Conservation (phyloP, 129 eudicot species). For the Sambucus nigra region DNA sequence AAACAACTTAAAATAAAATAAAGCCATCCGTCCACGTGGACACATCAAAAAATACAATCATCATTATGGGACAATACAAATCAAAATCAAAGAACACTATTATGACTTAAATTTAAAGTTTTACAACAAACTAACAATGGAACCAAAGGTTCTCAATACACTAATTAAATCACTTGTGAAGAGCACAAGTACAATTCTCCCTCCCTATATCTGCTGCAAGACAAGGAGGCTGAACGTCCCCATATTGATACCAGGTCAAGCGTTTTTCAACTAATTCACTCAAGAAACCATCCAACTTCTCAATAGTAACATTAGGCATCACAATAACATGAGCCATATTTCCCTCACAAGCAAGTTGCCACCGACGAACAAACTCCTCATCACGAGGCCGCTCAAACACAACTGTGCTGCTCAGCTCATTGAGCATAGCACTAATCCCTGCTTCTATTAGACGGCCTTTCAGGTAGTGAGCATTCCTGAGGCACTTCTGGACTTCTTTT, state of each 20-base stretch:
- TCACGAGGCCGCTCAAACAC: slow-evolving; percentile 91
- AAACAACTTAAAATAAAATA: too few relatives aligned
- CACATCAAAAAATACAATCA: neutral
- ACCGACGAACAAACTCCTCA: slow-evolving; percentile 76
- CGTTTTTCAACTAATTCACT: slow-evolving; percentile 52
- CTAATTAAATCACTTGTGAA: slow-evolving; percentile 41
- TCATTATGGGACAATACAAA: neutral
- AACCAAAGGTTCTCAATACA: neutral
- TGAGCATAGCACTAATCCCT: slow-evolving; percentile 91
- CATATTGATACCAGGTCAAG: slow-evolving; percentile 50
- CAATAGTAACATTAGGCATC: slow-evolving; percentile 84
- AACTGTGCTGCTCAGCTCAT: slow-evolving; percentile 94
- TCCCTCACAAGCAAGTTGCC: slow-evolving; percentile 96
- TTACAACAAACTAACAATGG: slow-evolving; percentile 10
- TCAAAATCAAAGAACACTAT: neutral
- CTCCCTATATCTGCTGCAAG: slow-evolving; percentile 76
- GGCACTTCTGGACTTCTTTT: slow-evolving; percentile 95
- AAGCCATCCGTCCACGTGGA: too few relatives aligned
- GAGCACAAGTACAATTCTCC: slow-evolving; percentile 54
- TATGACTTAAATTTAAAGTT: neutral
- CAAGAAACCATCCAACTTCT: slow-evolving; percentile 66
- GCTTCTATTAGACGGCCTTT: slow-evolving; percentile 54
- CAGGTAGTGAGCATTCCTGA: slow-evolving; percentile 84
- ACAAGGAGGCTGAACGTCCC: slow-evolving; percentile 59
- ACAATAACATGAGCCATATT: slow-evolving; percentile 91